Base-by-base conservation (phyloP, 306 rosid genomes). In the Vigna angularis region DNA sequence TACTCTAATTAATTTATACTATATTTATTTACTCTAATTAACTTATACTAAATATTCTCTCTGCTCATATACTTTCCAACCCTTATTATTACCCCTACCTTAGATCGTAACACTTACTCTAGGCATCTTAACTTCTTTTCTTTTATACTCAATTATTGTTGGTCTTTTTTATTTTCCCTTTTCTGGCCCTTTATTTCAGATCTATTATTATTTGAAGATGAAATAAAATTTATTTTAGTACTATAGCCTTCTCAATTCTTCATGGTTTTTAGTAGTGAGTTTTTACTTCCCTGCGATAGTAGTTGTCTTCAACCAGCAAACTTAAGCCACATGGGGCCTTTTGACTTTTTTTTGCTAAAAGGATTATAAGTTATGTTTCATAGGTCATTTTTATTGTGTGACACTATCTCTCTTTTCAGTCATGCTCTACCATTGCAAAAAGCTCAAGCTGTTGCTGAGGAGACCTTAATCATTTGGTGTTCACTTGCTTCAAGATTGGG, bases 401-500 rank as follows among this genome's bases (percentile, higher is more conserved):
- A 75, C 72, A 79, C 47, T 42, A 34, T 73, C 44, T 70, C 42
- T 69, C 75, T 85, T 82, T 74, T 84, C 91, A 94, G 97, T 80
- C 87, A 89, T 59, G 97, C 96, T 57, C 85, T 94, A 68, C 96
- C 97, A 16, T 76, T 83, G 83, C 91, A 79, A 26, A 92, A 94
- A 81, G 97, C 98, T 80, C 92, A 94, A 88, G 97, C 98, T 83
- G 91, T 94, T 74, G 97, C 98, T 61, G 89, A 83, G 86, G 98
- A 94, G 87, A 94, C 98, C 77, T 88, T 94, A 76, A 90, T 88
- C 74, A 87, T 94, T 81, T 94, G 98, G 98, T 92, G 98, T 68
- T 92, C 97, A 51, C 98, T 94, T 81, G 98, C 98, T 71, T 94
- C 97, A 77, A 88, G 93, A 85, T 86, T 94, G 89, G 98, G 98